Evolutionary conservation across 2,329 filamentous ascomycete genomes (phyloP).

Genomic region (Penicillium hordei): DNA sequence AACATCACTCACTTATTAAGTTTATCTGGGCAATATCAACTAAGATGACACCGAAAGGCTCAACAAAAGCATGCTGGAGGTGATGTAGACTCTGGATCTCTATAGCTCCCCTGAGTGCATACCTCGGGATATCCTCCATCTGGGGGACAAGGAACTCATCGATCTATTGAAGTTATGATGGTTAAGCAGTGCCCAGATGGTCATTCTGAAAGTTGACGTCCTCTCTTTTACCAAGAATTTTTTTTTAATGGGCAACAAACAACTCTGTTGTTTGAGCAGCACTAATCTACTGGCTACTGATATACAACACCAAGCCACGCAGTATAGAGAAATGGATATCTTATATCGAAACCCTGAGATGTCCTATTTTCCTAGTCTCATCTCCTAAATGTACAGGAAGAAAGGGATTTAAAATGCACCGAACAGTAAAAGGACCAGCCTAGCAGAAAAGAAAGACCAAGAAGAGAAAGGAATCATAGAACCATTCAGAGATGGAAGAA

Average conservation of each 20-base stretch:
- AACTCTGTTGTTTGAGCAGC: background rate
- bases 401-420: conserved; percentile 13
- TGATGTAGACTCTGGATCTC: background rate
- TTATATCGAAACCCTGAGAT: conserved; percentile 4
- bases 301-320: background rate
- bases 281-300: background rate
- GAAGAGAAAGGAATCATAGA: background rate
- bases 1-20: background rate
- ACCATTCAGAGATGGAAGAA: background rate
- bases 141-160: background rate
- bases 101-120: background rate
- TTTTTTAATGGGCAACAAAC: too few relatives aligned
- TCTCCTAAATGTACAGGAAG: conserved; percentile 23
- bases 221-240: background rate
- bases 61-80: background rate
- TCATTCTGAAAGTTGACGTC: background rate
- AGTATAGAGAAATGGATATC: background rate
- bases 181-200: too few relatives aligned
- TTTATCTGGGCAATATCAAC: background rate
- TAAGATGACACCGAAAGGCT: too few relatives aligned
- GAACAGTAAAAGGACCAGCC: conserved; percentile 5
- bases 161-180: background rate
- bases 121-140: background rate
- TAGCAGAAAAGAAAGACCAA: conserved; percentile 9
- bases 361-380: conserved; percentile 6